A percentile compares a stretch with the other conserved stretches of the same genome.
Conservation (phyloP, 2,329 filamentous ascomycete genomes). For the Ceratocystis albifundus region DNA sequence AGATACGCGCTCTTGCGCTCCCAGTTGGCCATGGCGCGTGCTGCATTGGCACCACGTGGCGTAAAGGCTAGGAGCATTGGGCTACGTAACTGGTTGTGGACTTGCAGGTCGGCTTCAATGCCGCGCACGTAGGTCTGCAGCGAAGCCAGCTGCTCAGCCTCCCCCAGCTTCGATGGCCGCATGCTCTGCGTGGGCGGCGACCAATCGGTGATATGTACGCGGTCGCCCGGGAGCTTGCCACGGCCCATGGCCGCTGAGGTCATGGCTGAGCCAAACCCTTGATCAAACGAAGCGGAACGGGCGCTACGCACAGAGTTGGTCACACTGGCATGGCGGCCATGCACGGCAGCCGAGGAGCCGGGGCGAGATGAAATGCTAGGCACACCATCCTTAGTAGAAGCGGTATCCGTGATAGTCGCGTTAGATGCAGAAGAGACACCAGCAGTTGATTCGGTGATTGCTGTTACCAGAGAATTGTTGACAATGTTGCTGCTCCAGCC, state of each 20-base stretch:
- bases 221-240: conserved; percentile 68
- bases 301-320: conserved; percentile 31
- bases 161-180: conserved; percentile 66
- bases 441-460: conserved; percentile 35
- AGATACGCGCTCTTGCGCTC: conserved; percentile 90
- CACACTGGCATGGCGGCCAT: conserved; percentile 35
- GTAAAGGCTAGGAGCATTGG: conserved; percentile 86
- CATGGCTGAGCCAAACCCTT: conserved; percentile 38
- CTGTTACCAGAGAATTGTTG: conserved; percentile 42
- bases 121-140: conserved; percentile 69
- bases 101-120: conserved; percentile 73
- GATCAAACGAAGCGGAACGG: conserved; percentile 51
- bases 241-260: conserved; percentile 35
- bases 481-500: conserved; percentile 86
- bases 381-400: conserved; percentile 27
- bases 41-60: conserved; percentile 66
- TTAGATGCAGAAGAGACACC: conserved; percentile 25
- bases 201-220: conserved; percentile 78
- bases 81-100: conserved; percentile 76
- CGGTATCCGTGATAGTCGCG: conserved; percentile 30
- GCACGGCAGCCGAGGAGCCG: conserved; percentile 34
- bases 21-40: conserved; percentile 89
- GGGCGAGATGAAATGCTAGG: conserved; percentile 35
- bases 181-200: conserved; percentile 78
- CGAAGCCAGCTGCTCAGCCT: conserved; percentile 67